Conservation (phyloP, 169 alveolate genomes). For the Cryptosporidium ryanae region DNA sequence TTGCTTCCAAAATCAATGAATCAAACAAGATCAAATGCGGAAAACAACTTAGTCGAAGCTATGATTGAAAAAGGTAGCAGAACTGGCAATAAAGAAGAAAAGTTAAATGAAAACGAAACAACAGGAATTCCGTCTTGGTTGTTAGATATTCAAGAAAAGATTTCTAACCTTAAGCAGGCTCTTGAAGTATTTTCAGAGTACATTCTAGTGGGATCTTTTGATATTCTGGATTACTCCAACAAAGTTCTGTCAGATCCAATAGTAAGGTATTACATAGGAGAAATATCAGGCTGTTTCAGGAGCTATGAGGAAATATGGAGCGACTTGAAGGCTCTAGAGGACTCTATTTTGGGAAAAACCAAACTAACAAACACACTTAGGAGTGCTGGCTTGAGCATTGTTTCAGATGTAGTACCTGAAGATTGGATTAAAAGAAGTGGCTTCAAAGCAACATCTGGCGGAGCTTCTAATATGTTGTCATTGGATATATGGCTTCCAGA, state of each 20-base stretch:
- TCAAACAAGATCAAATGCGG: not conserved
- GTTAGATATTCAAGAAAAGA: not conserved
- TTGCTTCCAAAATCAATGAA: slow-evolving; percentile 14
- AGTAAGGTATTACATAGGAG: slow-evolving; percentile 20
- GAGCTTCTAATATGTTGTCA: not conserved
- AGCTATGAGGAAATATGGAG: slow-evolving; percentile 52
- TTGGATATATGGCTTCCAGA: slow-evolving; percentile 41
- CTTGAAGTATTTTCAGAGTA: slow-evolving; percentile 9
- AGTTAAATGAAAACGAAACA: not conserved
- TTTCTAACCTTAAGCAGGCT: not conserved
- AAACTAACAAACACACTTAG: slow-evolving; percentile 35
- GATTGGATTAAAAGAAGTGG: slow-evolving; percentile 4
- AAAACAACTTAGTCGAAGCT: not conserved
- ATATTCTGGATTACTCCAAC: not conserved
- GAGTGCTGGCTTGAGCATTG: slow-evolving; percentile 34
- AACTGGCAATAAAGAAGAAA: not conserved
- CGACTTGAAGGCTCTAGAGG: slow-evolving; percentile 1
- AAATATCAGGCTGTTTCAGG: not conserved
- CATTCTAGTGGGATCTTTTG: not conserved
- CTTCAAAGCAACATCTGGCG: no score
- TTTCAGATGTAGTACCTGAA: slow-evolving; percentile 49
- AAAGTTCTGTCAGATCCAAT: slow-evolving; percentile 1
- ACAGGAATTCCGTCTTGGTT: slow-evolving; percentile 62
- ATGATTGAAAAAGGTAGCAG: not conserved
- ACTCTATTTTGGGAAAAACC: slow-evolving; percentile 1